Evolutionary conservation across 352 stramenopile species (phyloP).

Genomic region (Thalassiosira ordinaria): DNA sequence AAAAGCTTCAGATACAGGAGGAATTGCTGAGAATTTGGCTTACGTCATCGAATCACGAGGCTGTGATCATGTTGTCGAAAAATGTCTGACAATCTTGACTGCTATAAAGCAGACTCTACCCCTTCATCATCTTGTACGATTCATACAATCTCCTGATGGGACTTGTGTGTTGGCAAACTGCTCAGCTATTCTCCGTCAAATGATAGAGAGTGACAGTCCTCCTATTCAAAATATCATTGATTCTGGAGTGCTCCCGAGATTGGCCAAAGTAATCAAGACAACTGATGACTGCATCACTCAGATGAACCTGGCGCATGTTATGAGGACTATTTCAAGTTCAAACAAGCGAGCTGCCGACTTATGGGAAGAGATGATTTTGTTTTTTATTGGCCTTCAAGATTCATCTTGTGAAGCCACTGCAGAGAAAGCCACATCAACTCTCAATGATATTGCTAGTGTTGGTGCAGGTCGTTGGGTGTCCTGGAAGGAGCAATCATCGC

Average conservation of each 20-base stretch:
- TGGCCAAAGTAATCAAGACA: constrained; percentile 1
- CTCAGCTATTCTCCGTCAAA: constrained; percentile 15
- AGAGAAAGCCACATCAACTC: neutral
- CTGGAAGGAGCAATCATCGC: neutral
- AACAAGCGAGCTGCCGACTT: neutral
- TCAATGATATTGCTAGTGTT: neutral
- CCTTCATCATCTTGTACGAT: neutral
- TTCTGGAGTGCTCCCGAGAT: neutral
- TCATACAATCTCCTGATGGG: constrained; percentile 2
- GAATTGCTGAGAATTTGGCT: too few relatives aligned
- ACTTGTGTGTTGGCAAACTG: constrained; percentile 4
- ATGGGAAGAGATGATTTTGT: neutral
- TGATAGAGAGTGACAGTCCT: constrained; percentile 12
- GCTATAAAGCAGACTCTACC: too few relatives aligned
- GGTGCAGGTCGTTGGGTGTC: neutral
- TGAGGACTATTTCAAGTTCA: neutral
- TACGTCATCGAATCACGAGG: too few relatives aligned
- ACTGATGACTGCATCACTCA: neutral
- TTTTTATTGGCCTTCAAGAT: neutral
- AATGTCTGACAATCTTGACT: too few relatives aligned
- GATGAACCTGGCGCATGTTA: constrained; percentile 8
- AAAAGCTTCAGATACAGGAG: neutral
- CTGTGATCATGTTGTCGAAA: too few relatives aligned
- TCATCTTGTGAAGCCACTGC: neutral
- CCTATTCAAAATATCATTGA: constrained; percentile 8